Evolutionary conservation across 202 grass and related monocot species (phyloP), one percentile per base, ranked within the genome.

Genomic region (Eragrostis tef): DNA sequence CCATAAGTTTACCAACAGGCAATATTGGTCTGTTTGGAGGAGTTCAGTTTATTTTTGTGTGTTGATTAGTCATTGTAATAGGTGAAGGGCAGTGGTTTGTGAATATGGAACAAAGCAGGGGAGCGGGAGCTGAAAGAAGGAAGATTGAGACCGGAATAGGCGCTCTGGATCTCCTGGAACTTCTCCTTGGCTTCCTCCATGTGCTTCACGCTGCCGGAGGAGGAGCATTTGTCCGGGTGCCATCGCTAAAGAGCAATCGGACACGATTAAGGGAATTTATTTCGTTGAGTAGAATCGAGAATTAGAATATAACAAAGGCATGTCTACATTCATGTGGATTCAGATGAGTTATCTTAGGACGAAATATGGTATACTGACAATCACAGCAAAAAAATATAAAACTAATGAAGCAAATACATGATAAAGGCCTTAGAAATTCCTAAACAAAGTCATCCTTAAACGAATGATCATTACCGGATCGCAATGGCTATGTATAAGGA

Each of bases 151-250:
- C 92, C 92, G 9, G 92, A 88, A 47, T 95, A 98, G 60, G 95
- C 92, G 67, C 93, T 67, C 86, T 98, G 95, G 70, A 98, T 95
- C 86, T 98, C 82, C 67, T 98, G 92, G 80, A 98, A 98, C 87
- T 93, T 93, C 77, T 93, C 88, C 87, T 98, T 98, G 36, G 88
- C 90, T 81, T 98, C 92, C 71, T 91, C 80, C 74, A 81, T 76
- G 85, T 77, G 86, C 77, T 85, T 67, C 49, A 64, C 48, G 57
- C 77, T 90, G 36, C 92, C 73, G 71, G 95, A 93, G 49, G 92
- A 90, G 3, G 88, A 85, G 74, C 86, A 93, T 84, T 76, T 93
- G 83, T 98, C 95, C 41, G 95, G 95, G 80, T 98, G 95, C 95
- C 95, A 98, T 61, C 75, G 93, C 95, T 98, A 74, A 42, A 73